Base-by-base conservation (phyloP, 768 basidiomycete species). In the Stropharia rugosoannulata region DNA sequence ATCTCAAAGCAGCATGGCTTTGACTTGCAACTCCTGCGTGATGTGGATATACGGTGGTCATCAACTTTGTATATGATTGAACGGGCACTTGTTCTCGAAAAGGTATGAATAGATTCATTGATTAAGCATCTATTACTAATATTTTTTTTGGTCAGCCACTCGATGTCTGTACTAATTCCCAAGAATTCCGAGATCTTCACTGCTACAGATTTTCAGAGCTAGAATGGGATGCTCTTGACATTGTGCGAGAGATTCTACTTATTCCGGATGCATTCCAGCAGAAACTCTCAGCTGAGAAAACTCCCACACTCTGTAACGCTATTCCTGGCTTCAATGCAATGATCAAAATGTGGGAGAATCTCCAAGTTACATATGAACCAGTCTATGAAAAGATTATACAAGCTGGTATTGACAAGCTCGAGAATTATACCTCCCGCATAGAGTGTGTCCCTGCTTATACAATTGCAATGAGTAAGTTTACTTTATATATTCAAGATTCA, bases 231-330 rank as follows among this genome's bases (percentile, higher is more conserved):
- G 57, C 62, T 4, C 59, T 72, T 1, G 43, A 51, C 32, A 55
- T 49, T 37, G 27, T 55, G 3, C 47, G 12, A 66, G 64, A 62
- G 12, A 69, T 72, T 16, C 62, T 73, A 29, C 40, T 54, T 37
- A 69, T 73, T 2, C 72, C 70, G 0, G 62, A 68, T 60, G 65
- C 65, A 6, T 71, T 72, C 46, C 70, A 72, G 55, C 70, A 73
- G 44, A 43, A 48, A 16, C 59, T 73, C 12, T 72, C 67, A 7
- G 52, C 57, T 18, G 66, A 73, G 38, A 65, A 67, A 51, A 73
- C 64, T 0, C 71, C 68, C 2, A 68, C 66, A 2, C 55, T 71
- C 0, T 59, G 63, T 15, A 38, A 65, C 47, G 65, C 68, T 1
- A 39, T 73, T 22, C 70, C 68, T 54, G 62, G 9, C 1, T 73